Base-by-base conservation (phyloP, 495 filamentous ascomycete species). In the Neurospora sp. region DNA sequence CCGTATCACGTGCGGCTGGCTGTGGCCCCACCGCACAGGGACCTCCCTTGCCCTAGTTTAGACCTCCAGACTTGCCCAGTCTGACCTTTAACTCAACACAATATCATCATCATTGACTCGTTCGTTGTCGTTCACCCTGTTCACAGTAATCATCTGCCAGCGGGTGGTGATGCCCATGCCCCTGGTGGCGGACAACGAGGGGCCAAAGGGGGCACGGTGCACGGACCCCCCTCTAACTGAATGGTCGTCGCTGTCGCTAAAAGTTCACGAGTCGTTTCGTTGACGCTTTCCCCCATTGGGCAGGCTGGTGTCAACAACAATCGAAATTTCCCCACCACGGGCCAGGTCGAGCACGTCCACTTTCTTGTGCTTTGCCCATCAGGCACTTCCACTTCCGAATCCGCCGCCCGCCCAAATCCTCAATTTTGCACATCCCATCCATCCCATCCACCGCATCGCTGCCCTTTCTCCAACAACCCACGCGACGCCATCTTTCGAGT, bases 281-380 rank as follows among this genome's bases (percentile, higher is more conserved):
- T 37, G 35, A 73, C 79, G 75, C 79, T 81, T 81, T 69, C 76
- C 79, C 75, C 3, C 31, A 74, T 76, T 66, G 75, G 79, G 75
- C 71, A 76, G 76, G 70, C 74, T 73, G 70, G 71, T 81, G 79
- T 81, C 79, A 81, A 81, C 79, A 81, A 81, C 79, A 81, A 81
- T 77, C 78, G 35, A 75, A 81, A 78, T 81, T 81, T 79, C 79
- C 79, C 79, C 78, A 79, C 79, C 73, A 74, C 41, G 40, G 46
- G 27, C 53, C 27, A 31, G 53, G 0, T 66, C 53, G 48, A 66
- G 53, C 53, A 27, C 46, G 20, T 22, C 48, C 48, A 46, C 46
- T 53, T 53, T 20, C 46, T 53, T 8, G 7, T 53, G 53, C 53
- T 61, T 53, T 1, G 48, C 48, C 27, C 48, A 59, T 59, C 48